Percentiles rank a stretch among this genome's conserved stretches.
Conservation (phyloP, 78 protist species). For the Anaeramoeba flamelloides region DNA sequence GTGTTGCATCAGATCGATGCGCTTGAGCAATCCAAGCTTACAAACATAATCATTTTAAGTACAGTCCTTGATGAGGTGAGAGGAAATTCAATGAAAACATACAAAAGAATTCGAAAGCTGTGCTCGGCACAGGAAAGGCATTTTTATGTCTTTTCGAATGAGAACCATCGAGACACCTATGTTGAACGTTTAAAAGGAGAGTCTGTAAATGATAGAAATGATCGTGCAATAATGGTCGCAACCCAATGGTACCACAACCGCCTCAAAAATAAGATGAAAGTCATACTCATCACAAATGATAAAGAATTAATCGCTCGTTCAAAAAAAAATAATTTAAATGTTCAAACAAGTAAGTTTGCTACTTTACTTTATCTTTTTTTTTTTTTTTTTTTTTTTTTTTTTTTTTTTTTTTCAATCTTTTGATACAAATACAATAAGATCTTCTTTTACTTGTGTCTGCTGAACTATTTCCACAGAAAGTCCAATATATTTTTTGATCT, state of each 20-base stretch:
- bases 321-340: no score
- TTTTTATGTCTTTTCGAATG: neutral
- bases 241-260: neutral
- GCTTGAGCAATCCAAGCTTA: conserved; percentile 3
- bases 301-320: no score
- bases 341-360: no score
- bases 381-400: no score
- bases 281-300: neutral
- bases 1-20: conserved; percentile 27
- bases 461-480: no score
- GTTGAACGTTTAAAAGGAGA: neutral
- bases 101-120: conserved; percentile 5
- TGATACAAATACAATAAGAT: no score
- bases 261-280: neutral
- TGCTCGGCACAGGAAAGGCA: neutral
- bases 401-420: no score
- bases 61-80: conserved; percentile 23
- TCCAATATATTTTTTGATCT: no score
- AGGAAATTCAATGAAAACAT: neutral
- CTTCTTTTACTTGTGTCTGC: no score
- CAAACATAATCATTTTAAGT: conserved; percentile 19
- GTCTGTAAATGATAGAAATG: neutral
- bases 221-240: neutral
- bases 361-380: no score
- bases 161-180: neutral